Percentiles rank a stretch among this genome's conserved stretches.
Evolutionary conservation across 108 stramenopile genomes (phyloP).

Genomic region (Fragilaria crotonensis): DNA sequence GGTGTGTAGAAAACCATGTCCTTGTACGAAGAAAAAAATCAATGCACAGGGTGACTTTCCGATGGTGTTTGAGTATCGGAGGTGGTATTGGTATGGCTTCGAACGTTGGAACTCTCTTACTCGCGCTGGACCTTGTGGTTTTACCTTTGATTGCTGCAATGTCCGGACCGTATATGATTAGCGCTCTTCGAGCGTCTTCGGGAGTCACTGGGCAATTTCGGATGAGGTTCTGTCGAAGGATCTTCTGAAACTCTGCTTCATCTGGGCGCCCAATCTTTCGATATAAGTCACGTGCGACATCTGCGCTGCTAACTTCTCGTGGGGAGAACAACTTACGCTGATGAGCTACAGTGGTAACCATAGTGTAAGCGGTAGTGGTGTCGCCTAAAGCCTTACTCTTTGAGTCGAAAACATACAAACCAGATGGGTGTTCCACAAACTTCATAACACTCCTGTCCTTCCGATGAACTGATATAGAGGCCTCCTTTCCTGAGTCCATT

Average conservation of each 20-base stretch:
- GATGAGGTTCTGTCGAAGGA: slow-evolving; percentile 17
- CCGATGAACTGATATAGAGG: not conserved
- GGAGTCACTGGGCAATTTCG: slow-evolving; percentile 26
- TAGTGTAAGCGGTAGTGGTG: not conserved
- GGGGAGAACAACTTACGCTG: slow-evolving; percentile 6
- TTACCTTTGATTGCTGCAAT: slow-evolving; percentile 33
- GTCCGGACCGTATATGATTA: slow-evolving; percentile 27
- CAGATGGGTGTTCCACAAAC: not conserved
- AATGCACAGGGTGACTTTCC: not conserved
- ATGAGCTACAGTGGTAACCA: slow-evolving; percentile 14
- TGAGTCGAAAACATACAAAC: too few species aligned
- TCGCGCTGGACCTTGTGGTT: slow-evolving; percentile 1
- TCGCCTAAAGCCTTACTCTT: not conserved
- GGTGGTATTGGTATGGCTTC: not conserved
- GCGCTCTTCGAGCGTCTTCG: slow-evolving; percentile 20
- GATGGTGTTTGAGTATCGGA: not conserved
- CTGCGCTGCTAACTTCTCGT: slow-evolving; percentile 10
- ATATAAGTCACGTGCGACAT: slow-evolving; percentile 12
- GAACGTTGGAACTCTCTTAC: not conserved
- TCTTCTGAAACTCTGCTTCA: slow-evolving; percentile 11
- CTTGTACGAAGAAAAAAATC: not conserved
- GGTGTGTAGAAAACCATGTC: not conserved
- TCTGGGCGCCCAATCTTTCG: slow-evolving; percentile 21
- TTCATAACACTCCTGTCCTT: not conserved
- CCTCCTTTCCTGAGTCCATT: not conserved